Evolutionary conservation across 2,329 filamentous ascomycete genomes (phyloP), one percentile per base, ranked within the genome.

Genomic region (Monilinia fructigena): DNA sequence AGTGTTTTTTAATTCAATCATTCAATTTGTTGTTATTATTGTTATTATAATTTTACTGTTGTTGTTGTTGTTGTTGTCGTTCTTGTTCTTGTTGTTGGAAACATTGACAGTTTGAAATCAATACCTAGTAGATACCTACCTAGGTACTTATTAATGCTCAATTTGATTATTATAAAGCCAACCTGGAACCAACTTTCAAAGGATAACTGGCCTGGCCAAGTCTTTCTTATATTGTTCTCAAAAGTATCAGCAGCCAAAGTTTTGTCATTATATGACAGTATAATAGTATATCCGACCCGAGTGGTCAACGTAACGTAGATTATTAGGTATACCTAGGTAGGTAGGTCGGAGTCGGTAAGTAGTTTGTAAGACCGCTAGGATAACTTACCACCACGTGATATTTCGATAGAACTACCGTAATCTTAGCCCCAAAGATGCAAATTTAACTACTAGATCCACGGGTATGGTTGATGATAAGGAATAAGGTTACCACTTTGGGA

Each of bases 271-370:
- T 23, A 40, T 10, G 53, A 55, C 20, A 14, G 35, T 18, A 42
- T 35, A 55, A 40, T 62, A 16, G 42, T 40, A 58, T 48, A 47
- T 58, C 62, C 62, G 62, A 40, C 48, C 42, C 62, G 62, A 35
- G 4, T 20, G 26, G 62, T 11, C 31, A 16, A n/a, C 42, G 42
- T 55, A 23, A 1, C n/a, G n/a, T n/a, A 23, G 1, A 40, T 3
- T n/a, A 11, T 35, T 35, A 35, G 31, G 31, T 5, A 8, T 35
- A 35, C 31, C 31, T 35, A 35, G 31, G 31, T 35, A 35, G 31
- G 31, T 35, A 14, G 2, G 38, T 55, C 42, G n/a, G 3, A 26
- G 31, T 31, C 4, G 31, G 31, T 31, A 31, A 31, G 31, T 31
- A 31, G 31, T 31, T 31, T 31, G 31, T 31, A 31, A 31, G 31